A percentile compares a stretch with the other conserved stretches of the same genome.
These are phyloP conservation scores for Stagonosporopsis tanaceti DNA, from an alignment of 2,329 filamentous ascomycete species.

Conservation along the genomic window DNA sequence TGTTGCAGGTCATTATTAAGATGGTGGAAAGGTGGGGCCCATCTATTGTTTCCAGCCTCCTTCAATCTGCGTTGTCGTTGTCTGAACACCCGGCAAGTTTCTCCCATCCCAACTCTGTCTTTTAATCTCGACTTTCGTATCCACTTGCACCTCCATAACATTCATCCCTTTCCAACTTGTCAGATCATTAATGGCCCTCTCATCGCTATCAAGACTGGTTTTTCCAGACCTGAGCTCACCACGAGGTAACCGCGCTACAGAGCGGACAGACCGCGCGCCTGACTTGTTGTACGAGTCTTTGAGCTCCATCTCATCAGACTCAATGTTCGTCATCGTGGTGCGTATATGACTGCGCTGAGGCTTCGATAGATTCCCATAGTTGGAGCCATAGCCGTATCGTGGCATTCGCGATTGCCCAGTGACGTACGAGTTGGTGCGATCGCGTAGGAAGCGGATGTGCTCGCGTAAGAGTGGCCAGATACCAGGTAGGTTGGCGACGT, in stretches of 20 bases:
- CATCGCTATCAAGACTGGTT: slow-evolving; percentile 31
- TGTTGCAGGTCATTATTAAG: neutral
- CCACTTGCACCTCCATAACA: slow-evolving; percentile 34
- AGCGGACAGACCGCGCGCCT: slow-evolving; percentile 16
- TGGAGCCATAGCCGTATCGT: slow-evolving; percentile 29
- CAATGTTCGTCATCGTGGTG: slow-evolving; percentile 5
- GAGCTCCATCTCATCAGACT: slow-evolving; percentile 36
- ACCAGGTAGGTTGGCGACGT: slow-evolving; percentile 62
- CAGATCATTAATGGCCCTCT: slow-evolving; percentile 22
- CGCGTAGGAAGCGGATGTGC: slow-evolving; percentile 48
- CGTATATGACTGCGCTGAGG: slow-evolving; percentile 19
- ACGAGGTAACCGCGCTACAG: neutral
- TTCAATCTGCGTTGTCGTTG: slow-evolving; percentile 16
- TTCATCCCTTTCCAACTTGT: slow-evolving; percentile 22
- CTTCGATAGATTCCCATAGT: slow-evolving; percentile 30
- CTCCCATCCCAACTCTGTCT: slow-evolving; percentile 28
- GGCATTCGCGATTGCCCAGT: slow-evolving; percentile 24
- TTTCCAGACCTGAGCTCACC: slow-evolving; percentile 16
- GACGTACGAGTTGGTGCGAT: slow-evolving; percentile 29
- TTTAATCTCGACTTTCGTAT: slow-evolving; percentile 41
- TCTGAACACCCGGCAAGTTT: slow-evolving; percentile 9
- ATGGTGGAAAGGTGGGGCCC: neutral
- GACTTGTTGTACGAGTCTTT: slow-evolving; percentile 23
- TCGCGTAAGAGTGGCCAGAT: slow-evolving; percentile 62
- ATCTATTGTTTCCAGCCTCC: slow-evolving; percentile 14